Evolutionary conservation across 2,329 filamentous ascomycete species (phyloP).

Genomic region (Cadophora gregata): DNA sequence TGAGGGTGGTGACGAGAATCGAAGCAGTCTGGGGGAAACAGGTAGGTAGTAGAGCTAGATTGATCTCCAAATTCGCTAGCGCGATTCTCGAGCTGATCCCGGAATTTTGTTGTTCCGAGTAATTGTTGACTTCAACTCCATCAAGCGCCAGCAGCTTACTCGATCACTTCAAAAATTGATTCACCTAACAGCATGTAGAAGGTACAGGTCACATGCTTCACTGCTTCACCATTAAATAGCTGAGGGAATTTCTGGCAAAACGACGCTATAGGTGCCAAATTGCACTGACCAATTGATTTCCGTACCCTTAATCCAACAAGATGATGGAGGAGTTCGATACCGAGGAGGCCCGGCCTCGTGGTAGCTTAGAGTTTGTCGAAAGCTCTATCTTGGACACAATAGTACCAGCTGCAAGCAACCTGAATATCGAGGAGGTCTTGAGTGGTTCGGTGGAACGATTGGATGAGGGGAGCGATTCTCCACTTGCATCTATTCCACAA

Average conservation of each 20-base stretch:
- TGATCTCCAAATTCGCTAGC: conserved; percentile 4
- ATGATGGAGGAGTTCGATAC: conserved; percentile 44
- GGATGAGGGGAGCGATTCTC: conserved; percentile 46
- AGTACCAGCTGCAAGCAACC: conserved; percentile 61
- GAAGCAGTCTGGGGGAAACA: neutral
- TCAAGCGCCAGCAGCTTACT: neutral
- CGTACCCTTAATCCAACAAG: conserved; percentile 17
- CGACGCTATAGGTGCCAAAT: neutral
- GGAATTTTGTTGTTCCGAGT: neutral
- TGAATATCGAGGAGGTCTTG: conserved; percentile 60
- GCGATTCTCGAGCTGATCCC: neutral
- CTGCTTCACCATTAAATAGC: neutral
- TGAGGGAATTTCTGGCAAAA: neutral
- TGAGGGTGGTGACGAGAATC: neutral
- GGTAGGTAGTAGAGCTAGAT: neutral
- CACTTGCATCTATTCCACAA: conserved; percentile 62
- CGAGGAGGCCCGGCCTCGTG: conserved; percentile 45
- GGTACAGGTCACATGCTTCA: neutral
- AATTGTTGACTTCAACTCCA: neutral
- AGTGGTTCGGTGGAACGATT: conserved; percentile 49
- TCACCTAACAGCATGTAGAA: neutral
- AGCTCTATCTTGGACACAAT: conserved; percentile 65
- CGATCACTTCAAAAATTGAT: neutral
- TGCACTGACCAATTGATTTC: neutral
- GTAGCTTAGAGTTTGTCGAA: conserved; percentile 57